Conservation (phyloP, 768 basidiomycete genomes). For the Crepidotus variabilis region DNA sequence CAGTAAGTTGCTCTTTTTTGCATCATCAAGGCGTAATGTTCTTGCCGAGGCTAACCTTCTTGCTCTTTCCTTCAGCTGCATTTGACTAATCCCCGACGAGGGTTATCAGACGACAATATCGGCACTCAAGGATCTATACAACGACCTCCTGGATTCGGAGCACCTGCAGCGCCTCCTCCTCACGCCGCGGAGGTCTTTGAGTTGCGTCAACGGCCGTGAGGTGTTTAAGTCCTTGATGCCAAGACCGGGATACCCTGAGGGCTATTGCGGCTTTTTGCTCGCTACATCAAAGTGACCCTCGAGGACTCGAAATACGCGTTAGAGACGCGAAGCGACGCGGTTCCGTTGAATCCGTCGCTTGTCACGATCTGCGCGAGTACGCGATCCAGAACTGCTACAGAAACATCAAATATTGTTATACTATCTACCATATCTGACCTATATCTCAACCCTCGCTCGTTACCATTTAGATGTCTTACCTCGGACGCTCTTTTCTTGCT, state of each 20-base stretch:
- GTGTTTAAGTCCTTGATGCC: slow-evolving; percentile 5
- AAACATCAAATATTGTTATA: no score
- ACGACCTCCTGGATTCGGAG: slow-evolving; percentile 6
- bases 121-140: slow-evolving; percentile 9
- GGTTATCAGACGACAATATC: slow-evolving; percentile 17
- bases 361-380: no score
- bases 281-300: slow-evolving; percentile 10
- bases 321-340: slow-evolving; percentile 9
- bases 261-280: not conserved
- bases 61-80: slow-evolving; percentile 22
- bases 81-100: slow-evolving; percentile 31
- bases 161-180: slow-evolving; percentile 9
- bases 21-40: not conserved
- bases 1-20: slow-evolving; percentile 13
- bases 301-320: slow-evolving; percentile 11
- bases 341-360: no score
- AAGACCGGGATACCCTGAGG: slow-evolving; percentile 2
- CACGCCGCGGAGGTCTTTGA: slow-evolving; percentile 26
- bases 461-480: not conserved
- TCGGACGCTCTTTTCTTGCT: no score
- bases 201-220: slow-evolving; percentile 26
- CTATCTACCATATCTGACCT: not conserved
- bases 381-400: no score
- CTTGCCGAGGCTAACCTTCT: not conserved
- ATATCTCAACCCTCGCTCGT: not conserved